A percentile compares a stretch with the other conserved stretches of the same genome.
Conservation (phyloP, 768 basidiomycete species). For the Phylloporus rhodoxanthus region DNA sequence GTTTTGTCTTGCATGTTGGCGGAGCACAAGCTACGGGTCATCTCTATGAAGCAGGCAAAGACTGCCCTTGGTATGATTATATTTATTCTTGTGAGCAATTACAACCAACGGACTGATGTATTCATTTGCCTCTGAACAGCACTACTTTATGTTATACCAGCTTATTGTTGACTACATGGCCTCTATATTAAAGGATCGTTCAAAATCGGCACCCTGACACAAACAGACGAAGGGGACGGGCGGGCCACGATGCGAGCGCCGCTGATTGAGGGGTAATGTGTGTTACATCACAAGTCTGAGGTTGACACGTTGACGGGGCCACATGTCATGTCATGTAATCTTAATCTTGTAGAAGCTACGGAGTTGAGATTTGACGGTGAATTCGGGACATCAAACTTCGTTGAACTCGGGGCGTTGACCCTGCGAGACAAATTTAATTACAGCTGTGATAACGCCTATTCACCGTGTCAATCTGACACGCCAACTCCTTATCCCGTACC, state of each 20-base stretch:
- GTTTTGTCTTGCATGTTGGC: constrained; percentile 20
- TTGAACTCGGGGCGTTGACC: too few species aligned
- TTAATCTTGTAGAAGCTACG: too few species aligned
- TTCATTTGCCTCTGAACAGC: neutral
- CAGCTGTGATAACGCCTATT: too few species aligned
- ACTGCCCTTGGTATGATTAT: neutral
- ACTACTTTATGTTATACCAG: neutral
- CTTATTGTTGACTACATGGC: neutral
- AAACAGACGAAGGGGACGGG: neutral
- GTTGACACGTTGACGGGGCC: neutral
- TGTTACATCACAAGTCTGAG: neutral
- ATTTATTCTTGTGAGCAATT: neutral
- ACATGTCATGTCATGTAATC: too few species aligned
- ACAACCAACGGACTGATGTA: neutral
- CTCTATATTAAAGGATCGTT: neutral
- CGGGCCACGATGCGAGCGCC: neutral
- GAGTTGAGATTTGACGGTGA: too few species aligned
- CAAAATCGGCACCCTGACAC: neutral
- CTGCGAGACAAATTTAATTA: too few species aligned
- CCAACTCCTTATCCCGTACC: neutral
- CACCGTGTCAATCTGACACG: neutral
- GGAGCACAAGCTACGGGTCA: constrained; percentile 7
- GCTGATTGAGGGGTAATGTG: neutral
- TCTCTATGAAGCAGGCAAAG: neutral
- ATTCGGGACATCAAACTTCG: too few species aligned